Base-by-base conservation (phyloP, 2,329 filamentous ascomycete species). In the Bimuria novae-zelandiae region DNA sequence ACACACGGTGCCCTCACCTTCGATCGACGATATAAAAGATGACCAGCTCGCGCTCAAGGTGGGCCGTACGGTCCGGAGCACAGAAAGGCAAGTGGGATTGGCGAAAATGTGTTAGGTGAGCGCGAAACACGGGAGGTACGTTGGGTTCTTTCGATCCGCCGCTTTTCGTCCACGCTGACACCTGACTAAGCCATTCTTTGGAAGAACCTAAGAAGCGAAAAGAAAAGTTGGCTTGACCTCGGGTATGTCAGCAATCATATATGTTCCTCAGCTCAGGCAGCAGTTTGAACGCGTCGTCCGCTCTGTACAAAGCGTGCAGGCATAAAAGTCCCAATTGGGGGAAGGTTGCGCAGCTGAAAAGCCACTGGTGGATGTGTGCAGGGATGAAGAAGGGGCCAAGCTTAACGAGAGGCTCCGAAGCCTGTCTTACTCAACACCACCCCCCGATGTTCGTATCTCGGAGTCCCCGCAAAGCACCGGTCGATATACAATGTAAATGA, bases 1-100 rank as follows among this genome's bases (percentile, higher is more conserved):
- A 76, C 62, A 56, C 70, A n/a, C n/a, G n/a, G n/a, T n/a, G n/a
- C n/a, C 61, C 32, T 59, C 67, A 5, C 52, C 70, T 71, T 52
- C 59, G 16, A 17, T 36, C 30, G 19, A 19, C 3, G n/a, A 36
- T 35, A 36, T 12, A 17, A 25, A 12, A 35, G 43, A 46, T 7
- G 19, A 12, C 30, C 17, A 17, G 29, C 43, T 16, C 30, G 14
- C 43, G 22, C 21, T 17, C 11, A 14, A 19, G 14, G 16, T 14
- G 43, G 10, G 30, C 43, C 43, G 43, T 46, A 46, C 43, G 30
- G 21, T 46, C 27, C 19, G 30, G 29, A 46, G n/a, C 30, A 46
- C 43, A 25, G 30, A n/a, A 5, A 36, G n/a, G 30, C 30, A 46
- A 17, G 12, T 22, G 16, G 30, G 21, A 27, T 36, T 11, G 43